phyloP scores from a whole-genome alignment of 257 asterid species.

The Salvia splendens region DNA sequence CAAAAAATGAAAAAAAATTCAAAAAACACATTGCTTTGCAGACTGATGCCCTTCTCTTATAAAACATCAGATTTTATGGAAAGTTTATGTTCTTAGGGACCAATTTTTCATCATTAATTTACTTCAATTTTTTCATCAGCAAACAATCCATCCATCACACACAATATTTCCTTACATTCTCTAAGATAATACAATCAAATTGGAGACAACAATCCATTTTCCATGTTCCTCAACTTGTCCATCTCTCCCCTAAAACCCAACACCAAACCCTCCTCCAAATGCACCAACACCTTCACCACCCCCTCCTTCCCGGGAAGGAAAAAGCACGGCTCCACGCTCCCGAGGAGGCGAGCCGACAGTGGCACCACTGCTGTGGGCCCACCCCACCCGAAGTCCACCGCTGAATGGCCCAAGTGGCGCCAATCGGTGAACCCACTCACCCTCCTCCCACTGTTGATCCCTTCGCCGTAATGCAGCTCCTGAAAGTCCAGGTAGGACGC shows the following conservation, averaged over 20 bases:
- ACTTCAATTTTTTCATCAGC: neutral
- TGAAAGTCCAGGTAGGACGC: conserved; percentile 69
- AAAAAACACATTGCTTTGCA: too few relatives aligned
- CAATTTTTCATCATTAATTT: too few relatives aligned
- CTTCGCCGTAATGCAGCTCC: conserved; percentile 58
- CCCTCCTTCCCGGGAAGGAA: conserved; percentile 67
- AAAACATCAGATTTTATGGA: too few relatives aligned
- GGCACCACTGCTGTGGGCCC: conserved; percentile 75
- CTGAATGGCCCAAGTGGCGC: conserved; percentile 92
- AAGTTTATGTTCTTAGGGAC: too few relatives aligned
- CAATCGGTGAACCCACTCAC: conserved; percentile 90
- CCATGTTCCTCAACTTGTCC: conserved; percentile 37
- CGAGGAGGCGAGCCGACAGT: conserved; percentile 59
- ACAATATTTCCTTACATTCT: too few relatives aligned
- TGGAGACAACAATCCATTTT: conserved; percentile 28
- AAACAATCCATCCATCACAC: neutral
- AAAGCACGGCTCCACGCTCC: conserved; percentile 74
- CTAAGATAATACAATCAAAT: conserved; percentile 2
- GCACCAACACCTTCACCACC: conserved; percentile 52
- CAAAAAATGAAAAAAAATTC: too few relatives aligned
- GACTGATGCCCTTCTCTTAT: too few relatives aligned
- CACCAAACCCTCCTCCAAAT: conserved; percentile 59
- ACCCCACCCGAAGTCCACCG: conserved; percentile 90
- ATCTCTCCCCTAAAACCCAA: conserved; percentile 50
- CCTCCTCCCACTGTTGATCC: conserved; percentile 59